These are phyloP conservation scores for Deuterostichococcus epilithicus DNA, from an alignment of 139 green algal species.

Conservation along the genomic window DNA sequence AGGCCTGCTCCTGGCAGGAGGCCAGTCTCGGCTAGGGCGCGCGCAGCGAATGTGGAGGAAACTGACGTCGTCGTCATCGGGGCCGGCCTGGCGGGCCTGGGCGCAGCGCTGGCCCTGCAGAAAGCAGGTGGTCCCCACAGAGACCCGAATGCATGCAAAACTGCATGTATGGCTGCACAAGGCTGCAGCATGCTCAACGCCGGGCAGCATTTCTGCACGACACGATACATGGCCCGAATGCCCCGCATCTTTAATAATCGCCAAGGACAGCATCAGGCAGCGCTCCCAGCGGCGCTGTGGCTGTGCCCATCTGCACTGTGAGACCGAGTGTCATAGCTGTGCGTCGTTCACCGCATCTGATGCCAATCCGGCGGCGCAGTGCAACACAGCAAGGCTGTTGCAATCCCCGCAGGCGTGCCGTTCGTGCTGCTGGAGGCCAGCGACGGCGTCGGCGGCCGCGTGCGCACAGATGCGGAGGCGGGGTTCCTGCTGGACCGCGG, in stretches of 20 bases:
- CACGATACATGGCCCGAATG: too few species aligned
- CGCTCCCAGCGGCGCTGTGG: too few species aligned
- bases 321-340: background rate
- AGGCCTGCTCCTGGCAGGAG: too few species aligned
- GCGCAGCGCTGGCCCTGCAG: constrained; percentile 34
- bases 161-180: too few species aligned
- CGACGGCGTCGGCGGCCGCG: constrained; percentile 86
- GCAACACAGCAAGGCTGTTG: too few species aligned
- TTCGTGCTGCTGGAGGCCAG: constrained; percentile 76
- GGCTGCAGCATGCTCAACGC: too few species aligned
- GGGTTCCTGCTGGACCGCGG: constrained; percentile 94
- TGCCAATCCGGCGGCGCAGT: background rate
- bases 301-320: background rate
- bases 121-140: constrained; percentile 9
- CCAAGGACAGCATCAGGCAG: too few species aligned
- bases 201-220: too few species aligned
- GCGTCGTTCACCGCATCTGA: constrained; percentile 2
- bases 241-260: too few species aligned
- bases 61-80: constrained; percentile 44
- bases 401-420: constrained; percentile 25
- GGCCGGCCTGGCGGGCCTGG: constrained; percentile 50
- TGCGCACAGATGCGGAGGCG: constrained; percentile 87
- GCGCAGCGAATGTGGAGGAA: background rate
- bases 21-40: background rate
- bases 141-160: too few species aligned